Evolutionary conservation across 1,284 basidiomycete genomes (phyloP).

Genomic region (Cryptococcus sp.): DNA sequence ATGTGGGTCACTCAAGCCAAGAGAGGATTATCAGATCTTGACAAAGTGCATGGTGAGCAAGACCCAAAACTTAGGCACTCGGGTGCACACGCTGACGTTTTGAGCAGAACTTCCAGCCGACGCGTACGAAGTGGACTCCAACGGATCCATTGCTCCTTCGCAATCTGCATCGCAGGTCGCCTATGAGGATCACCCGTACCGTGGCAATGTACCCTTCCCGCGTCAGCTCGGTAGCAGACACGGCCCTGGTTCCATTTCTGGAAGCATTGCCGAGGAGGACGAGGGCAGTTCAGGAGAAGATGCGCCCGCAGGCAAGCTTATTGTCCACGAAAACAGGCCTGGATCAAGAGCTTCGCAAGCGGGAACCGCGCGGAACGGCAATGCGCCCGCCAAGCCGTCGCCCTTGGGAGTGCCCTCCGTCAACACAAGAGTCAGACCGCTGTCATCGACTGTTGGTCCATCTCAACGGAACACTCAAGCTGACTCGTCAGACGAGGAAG

Average conservation of each 20-base stretch:
- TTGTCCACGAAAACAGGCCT: constrained; percentile 50
- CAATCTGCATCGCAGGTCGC: constrained; percentile 53
- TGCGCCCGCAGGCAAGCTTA: constrained; percentile 30
- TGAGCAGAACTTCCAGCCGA: constrained; percentile 35
- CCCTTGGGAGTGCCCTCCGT: constrained; percentile 43
- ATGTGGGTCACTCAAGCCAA: constrained; percentile 54
- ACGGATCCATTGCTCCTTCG: constrained; percentile 54
- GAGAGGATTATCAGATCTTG: constrained; percentile 49
- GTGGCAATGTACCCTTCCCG: constrained; percentile 23
- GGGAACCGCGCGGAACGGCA: not conserved
- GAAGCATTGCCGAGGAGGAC: constrained; percentile 51
- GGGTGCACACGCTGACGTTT: not conserved
- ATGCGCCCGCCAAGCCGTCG: constrained; percentile 22
- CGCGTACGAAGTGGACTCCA: constrained; percentile 53
- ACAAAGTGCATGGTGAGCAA: constrained; percentile 39
- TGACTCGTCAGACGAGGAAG: constrained; percentile 21
- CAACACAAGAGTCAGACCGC: constrained; percentile 10
- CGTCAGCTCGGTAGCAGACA: constrained; percentile 9
- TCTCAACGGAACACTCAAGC: constrained; percentile 5
- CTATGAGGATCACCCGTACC: constrained; percentile 36
- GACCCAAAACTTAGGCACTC: not conserved
- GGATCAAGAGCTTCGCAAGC: constrained; percentile 14
- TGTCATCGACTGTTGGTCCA: not conserved
- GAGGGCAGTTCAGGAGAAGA: constrained; percentile 50
- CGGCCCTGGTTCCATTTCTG: constrained; percentile 43